Base-by-base conservation (phyloP, 2,329 filamentous ascomycete genomes). In the Colletotrichum lindemuthianum region DNA sequence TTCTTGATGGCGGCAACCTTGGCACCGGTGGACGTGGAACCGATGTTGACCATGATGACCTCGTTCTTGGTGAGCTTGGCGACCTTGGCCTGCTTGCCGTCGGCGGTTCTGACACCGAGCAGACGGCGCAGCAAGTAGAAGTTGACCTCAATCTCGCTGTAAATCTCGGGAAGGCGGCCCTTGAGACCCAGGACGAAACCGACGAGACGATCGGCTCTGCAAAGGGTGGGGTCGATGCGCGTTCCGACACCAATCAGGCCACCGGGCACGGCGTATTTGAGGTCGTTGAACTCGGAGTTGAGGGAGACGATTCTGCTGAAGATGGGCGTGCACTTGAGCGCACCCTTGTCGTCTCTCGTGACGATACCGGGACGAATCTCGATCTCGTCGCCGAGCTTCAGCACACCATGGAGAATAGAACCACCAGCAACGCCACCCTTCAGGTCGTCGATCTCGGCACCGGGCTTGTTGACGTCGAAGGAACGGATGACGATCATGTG, bases 401-500 rank as follows among this genome's bases (percentile, higher is more conserved):
- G 83, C 63, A 99, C 93, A 86, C 96, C 96, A 76, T 95, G 97
- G 71, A 99, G 83, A 76, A 99, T 98, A 80, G 89, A 93, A 70
- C 96, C 96, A 89, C 96, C 96, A 72, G 96, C 96, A 77, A 99
- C 96, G 88, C 96, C 96, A 76, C 96, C 96, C 87, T 98, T 97
- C 68, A 99, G 86, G 72, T 99, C 96, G 66, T 98, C 95, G 70
- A 99, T 98, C 81, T 97, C 96, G 45, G 96, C 94, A 87, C 96
- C 96, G 45, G 96, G 96, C 87, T 99, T 99, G 89, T 99, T 99
- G 75, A 99, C 96, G 76, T 99, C 96, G 79, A 99, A 99, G 2
- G 95, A 98, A 79, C 96, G 93, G 78, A 99, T 99, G 76, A 99
- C 90, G 74, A 99, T 99, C 93, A 99, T 97, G 82, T 97, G 94